phyloP scores from a whole-genome alignment of 2,329 filamentous ascomycete species.

The Pseudogymnoascus sp. region DNA sequence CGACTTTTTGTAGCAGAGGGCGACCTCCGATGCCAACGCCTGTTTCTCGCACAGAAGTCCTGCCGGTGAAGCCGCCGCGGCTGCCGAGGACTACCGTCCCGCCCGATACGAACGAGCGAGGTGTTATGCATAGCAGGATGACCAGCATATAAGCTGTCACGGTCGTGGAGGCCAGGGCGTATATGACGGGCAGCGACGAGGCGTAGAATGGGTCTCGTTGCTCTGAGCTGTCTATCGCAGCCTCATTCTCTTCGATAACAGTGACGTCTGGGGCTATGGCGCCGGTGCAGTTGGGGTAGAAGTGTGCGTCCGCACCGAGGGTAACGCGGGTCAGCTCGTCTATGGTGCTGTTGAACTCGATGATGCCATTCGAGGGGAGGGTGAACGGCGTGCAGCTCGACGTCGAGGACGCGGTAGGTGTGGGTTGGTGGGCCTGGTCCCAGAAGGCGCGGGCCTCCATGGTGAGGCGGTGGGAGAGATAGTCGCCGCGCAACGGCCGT shows the following conservation, averaged over 20 bases:
- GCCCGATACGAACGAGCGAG: conserved; percentile 85
- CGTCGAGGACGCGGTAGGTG: conserved; percentile 26
- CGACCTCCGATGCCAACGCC: conserved; percentile 82
- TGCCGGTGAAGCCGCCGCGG: conserved; percentile 77
- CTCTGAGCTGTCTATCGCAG: conserved; percentile 40
- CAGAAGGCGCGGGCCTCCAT: conserved; percentile 1
- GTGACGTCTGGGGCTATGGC: conserved; percentile 24
- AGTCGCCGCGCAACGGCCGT: not conserved
- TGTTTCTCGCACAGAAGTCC: conserved; percentile 57
- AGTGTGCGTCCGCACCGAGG: conserved; percentile 39
- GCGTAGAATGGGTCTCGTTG: conserved; percentile 79
- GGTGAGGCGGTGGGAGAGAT: not conserved
- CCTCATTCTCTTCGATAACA: conserved; percentile 11
- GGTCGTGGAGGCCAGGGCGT: conserved; percentile 84
- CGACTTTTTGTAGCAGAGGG: conserved; percentile 86
- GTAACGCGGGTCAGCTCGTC: conserved; percentile 35
- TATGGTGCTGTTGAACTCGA: conserved; percentile 30
- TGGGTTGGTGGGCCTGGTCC: conserved; percentile 14
- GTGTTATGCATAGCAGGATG: conserved; percentile 88
- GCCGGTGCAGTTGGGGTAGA: conserved; percentile 39
- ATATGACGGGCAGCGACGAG: conserved; percentile 85
- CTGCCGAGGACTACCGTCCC: conserved; percentile 73
- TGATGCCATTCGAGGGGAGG: conserved; percentile 48
- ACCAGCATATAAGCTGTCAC: conserved; percentile 87
- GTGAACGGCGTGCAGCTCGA: conserved; percentile 54